Conservation (phyloP, 495 filamentous ascomycete genomes). For the Barbatosphaeria neglecta region DNA sequence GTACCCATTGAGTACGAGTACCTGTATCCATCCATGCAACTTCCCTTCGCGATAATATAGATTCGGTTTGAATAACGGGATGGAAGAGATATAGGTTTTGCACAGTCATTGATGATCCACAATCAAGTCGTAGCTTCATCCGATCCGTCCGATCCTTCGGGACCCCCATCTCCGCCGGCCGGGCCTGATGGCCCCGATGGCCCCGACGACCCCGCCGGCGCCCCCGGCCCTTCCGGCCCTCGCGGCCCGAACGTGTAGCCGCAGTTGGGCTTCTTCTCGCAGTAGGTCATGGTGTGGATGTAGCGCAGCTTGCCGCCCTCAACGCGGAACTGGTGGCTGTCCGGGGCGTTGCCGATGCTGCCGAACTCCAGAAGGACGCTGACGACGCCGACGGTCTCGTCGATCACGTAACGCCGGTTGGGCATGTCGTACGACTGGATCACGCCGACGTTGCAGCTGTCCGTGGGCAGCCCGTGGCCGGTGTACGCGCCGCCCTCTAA, state of each 20-base stretch:
- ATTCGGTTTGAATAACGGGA: no score
- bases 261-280: constrained; percentile 12
- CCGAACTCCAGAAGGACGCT: constrained; percentile 9
- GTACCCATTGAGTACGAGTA: no score
- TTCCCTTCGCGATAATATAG: no score
- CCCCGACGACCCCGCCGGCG: no score
- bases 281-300: constrained; percentile 14
- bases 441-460: constrained; percentile 9
- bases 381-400: constrained; percentile 7
- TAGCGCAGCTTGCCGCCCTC: constrained; percentile 8
- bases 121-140: no score
- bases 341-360: constrained; percentile 7
- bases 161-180: no score
- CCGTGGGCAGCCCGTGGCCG: constrained; percentile 9
- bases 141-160: no score
- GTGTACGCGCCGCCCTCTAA: constrained; percentile 20
- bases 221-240: no score
- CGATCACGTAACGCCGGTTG: constrained; percentile 11
- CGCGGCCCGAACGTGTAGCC: constrained; percentile 1
- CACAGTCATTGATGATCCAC: no score
- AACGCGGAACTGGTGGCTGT: constrained; percentile 9
- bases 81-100: no score
- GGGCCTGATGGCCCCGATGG: no score
- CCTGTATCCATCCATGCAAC: no score
- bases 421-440: constrained; percentile 11